These are phyloP conservation scores for Sporobolomyces roseus DNA, from an alignment of 768 basidiomycete species.

Conservation along the genomic window DNA sequence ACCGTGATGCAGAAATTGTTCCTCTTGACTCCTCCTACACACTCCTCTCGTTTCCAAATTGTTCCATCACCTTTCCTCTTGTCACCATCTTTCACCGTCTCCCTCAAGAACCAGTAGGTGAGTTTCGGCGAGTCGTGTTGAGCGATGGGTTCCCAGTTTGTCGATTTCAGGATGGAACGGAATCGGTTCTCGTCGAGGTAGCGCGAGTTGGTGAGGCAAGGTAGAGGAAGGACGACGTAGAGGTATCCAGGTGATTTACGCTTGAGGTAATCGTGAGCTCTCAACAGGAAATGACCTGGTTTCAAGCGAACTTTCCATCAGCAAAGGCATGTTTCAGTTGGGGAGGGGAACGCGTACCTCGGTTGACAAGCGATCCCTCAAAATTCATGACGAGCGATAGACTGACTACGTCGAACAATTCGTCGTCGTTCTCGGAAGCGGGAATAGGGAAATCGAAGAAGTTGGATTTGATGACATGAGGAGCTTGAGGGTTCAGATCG, in stretches of 20 bases:
- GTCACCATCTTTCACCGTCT: neutral
- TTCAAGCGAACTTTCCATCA: too few relatives aligned
- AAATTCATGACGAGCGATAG: conserved; percentile 44
- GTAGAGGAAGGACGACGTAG: conserved; percentile 44
- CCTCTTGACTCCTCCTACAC: conserved; percentile 32
- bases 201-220: conserved; percentile 44
- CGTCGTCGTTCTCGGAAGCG: neutral
- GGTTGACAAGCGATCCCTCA: conserved; percentile 35
- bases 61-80: conserved; percentile 25
- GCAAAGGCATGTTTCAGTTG: too few relatives aligned
- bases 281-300: conserved; percentile 40
- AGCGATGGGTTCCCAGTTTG: conserved; percentile 33
- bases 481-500: conserved; percentile 44
- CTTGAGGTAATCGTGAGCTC: conserved; percentile 41
- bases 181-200: conserved; percentile 39
- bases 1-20: conserved; percentile 43
- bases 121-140: conserved; percentile 41
- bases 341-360: conserved; percentile 21
- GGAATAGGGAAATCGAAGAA: conserved; percentile 43
- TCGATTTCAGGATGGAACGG: conserved; percentile 28
- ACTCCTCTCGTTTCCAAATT: conserved; percentile 37
- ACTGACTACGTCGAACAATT: conserved; percentile 40
- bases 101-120: conserved; percentile 39
- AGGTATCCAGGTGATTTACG: conserved; percentile 28
- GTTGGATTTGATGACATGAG: conserved; percentile 41